These are phyloP conservation scores for Paraphoma chrysanthemicola DNA, from an alignment of 2,329 filamentous ascomycete genomes.

Conservation along the genomic window DNA sequence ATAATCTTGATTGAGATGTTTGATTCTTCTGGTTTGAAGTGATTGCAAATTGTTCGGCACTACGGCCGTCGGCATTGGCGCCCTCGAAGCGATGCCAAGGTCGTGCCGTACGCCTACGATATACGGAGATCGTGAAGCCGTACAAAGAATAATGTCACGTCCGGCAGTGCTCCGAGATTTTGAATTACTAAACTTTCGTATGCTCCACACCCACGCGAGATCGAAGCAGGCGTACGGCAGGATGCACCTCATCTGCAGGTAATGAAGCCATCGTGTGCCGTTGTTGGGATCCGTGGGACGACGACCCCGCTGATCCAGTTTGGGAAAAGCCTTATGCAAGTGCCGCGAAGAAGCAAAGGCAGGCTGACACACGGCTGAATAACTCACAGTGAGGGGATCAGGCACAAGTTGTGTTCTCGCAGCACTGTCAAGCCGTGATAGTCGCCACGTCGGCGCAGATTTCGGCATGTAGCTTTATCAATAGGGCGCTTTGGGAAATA, in stretches of 20 bases:
- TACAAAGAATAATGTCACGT: not conserved
- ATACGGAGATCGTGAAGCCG: not conserved
- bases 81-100: not conserved
- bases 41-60: not conserved
- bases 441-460: not conserved
- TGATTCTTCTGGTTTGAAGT: not conserved
- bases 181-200: conserved; percentile 1
- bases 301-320: not conserved
- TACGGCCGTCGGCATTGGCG: not conserved
- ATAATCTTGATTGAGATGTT: not conserved
- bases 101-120: not conserved
- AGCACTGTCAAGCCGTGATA: not conserved
- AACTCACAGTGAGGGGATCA: not conserved
- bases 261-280: not conserved
- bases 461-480: not conserved
- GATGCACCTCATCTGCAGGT: conserved; percentile 2
- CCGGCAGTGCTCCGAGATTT: not conserved
- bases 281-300: not conserved
- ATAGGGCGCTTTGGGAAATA: not conserved
- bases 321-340: not conserved
- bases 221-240: not conserved
- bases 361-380: conserved; percentile 1
- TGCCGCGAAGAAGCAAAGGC: not conserved
- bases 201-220: conserved; percentile 1
- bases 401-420: not conserved